Percentiles rank a stretch among this genome's conserved stretches.
Evolutionary conservation across 352 stramenopile species (phyloP).

Genomic region (Globisporangium megalacanthum): DNA sequence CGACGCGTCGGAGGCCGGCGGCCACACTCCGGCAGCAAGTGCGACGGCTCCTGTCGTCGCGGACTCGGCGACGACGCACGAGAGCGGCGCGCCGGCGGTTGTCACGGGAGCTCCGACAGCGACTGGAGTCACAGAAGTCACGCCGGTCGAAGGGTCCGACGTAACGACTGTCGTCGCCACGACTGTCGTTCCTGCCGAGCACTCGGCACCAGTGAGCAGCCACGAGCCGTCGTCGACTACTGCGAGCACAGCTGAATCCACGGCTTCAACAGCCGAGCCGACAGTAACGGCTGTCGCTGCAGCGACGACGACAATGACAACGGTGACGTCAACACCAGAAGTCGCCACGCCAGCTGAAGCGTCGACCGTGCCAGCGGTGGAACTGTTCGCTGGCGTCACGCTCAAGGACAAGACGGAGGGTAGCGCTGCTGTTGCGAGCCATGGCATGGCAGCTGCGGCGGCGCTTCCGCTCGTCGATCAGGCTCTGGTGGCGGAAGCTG

Average conservation of each 20-base stretch:
- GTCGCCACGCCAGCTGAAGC: background rate
- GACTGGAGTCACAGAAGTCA: background rate
- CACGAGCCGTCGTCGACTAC: background rate
- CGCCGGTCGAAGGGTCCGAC: background rate
- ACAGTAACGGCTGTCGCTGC: background rate
- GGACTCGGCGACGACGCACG: background rate
- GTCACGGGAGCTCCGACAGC: no score
- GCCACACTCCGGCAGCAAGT: conserved; percentile 36
- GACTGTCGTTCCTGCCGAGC: background rate
- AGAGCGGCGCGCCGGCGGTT: background rate
- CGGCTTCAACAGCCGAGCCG: background rate
- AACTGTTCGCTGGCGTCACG: conserved; percentile 3
- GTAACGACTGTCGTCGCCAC: background rate
- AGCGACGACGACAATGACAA: background rate
- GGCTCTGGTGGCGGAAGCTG: no score
- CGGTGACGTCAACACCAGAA: background rate
- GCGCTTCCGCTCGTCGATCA: no score
- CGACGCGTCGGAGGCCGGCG: conserved; percentile 41
- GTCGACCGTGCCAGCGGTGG: background rate
- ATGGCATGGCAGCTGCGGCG: background rate
- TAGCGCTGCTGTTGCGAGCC: background rate
- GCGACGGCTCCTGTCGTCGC: conserved; percentile 12
- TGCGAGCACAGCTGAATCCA: conserved; percentile 3
- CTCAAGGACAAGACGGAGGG: conserved; percentile 9
- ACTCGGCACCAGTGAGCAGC: background rate